Evolutionary conservation across 441 rosid genomes (phyloP).

Genomic region (Brassica hybrid): DNA sequence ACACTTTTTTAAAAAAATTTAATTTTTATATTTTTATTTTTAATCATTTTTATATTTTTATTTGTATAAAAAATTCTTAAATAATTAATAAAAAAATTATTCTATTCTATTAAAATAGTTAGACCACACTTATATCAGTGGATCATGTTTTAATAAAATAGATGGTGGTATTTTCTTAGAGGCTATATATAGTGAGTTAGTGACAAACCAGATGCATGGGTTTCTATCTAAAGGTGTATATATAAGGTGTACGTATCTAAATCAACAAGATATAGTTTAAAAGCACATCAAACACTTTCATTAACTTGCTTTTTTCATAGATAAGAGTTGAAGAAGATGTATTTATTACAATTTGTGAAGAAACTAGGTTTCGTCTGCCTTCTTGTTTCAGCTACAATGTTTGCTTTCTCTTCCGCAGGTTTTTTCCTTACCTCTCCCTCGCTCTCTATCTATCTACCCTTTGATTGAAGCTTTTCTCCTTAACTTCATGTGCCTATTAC

Average conservation of each 20-base stretch:
- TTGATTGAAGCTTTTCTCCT: constrained; percentile 34
- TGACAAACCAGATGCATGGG: constrained; percentile 19
- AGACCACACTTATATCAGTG: too few species aligned
- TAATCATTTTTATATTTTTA: too few species aligned
- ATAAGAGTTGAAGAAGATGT: constrained; percentile 43
- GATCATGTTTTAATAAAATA: too few species aligned
- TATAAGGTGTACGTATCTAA: constrained; percentile 8
- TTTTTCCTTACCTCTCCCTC: constrained; percentile 10
- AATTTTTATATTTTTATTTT: too few species aligned
- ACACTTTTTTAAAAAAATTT: too few species aligned
- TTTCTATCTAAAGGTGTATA: background rate
- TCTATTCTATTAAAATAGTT: too few species aligned
- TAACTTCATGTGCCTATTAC: constrained; percentile 35
- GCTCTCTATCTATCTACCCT: background rate
- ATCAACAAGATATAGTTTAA: constrained; percentile 24
- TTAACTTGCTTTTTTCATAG: background rate
- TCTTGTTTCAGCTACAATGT: constrained; percentile 55
- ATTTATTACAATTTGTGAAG: constrained; percentile 50
- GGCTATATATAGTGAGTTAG: constrained; percentile 36
- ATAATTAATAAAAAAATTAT: too few species aligned
- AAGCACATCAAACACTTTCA: constrained; percentile 29
- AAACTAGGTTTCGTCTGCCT: constrained; percentile 65
- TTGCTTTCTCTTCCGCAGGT: constrained; percentile 75
- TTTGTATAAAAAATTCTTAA: too few species aligned
- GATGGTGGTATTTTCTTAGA: constrained; percentile 9